Conservation (phyloP, 2,329 filamentous ascomycete genomes). For the Gaeumannomyces tritici region DNA sequence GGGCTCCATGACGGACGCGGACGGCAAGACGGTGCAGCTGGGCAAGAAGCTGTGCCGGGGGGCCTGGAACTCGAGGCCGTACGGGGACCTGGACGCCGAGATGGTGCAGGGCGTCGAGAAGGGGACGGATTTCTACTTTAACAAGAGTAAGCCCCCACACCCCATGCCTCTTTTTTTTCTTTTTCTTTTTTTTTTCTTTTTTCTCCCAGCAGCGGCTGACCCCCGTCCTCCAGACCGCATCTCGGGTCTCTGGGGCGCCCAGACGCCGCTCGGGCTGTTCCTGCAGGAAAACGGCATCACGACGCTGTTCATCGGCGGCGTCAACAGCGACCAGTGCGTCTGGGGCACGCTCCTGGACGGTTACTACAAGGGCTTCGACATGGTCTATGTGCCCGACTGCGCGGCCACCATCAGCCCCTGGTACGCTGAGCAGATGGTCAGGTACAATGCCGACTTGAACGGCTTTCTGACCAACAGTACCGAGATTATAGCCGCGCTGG, state of each 20-base stretch:
- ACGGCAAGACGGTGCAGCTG: conserved; percentile 14
- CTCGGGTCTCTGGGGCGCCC: conserved; percentile 41
- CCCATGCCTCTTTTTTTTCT: background rate
- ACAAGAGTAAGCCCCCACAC: conserved; percentile 28
- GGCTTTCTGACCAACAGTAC: conserved; percentile 7
- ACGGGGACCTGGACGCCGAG: conserved; percentile 27
- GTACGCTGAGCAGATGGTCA: conserved; percentile 22
- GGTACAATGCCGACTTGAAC: conserved; percentile 22
- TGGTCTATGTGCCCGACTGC: conserved; percentile 41
- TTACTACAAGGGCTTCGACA: conserved; percentile 44
- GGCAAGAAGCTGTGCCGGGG: conserved; percentile 38
- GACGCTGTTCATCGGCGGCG: conserved; percentile 45
- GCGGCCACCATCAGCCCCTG: conserved; percentile 35
- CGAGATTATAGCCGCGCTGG: conserved; percentile 4
- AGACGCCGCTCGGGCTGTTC: conserved; percentile 30
- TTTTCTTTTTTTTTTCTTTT: background rate
- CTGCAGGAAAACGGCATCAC: conserved; percentile 27
- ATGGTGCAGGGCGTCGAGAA: conserved; percentile 15
- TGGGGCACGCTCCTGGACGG: conserved; percentile 43
- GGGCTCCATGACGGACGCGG: conserved; percentile 12
- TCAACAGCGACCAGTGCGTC: conserved; percentile 53
- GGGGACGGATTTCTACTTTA: conserved; percentile 32
- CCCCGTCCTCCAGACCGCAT: conserved; percentile 28
- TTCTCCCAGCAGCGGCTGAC: background rate
- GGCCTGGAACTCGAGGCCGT: conserved; percentile 44